Conservation (phyloP, 371 early-diverging fungal species). For the Apophysomyces sp. region DNA sequence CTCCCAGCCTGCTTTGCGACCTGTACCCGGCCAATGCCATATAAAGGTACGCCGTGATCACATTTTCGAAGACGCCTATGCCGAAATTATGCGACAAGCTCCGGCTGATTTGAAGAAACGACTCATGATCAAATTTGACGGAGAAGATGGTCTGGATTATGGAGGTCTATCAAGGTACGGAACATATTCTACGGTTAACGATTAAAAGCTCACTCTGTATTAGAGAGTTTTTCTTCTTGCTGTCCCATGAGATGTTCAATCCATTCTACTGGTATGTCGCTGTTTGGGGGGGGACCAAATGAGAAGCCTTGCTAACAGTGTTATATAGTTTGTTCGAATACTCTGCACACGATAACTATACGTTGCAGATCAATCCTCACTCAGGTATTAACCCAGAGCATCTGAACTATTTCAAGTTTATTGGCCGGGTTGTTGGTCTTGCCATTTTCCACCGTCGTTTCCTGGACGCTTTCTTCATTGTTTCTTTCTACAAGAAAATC, state of each 20-base stretch:
- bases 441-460: conserved; percentile 97
- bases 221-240: conserved; percentile 94
- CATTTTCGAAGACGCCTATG: conserved; percentile 94
- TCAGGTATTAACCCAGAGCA: conserved; percentile 98
- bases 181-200: neutral
- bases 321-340: conserved; percentile 83
- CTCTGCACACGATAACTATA: conserved; percentile 96
- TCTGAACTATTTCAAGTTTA: conserved; percentile 97
- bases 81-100: conserved; percentile 87
- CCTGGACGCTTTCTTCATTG: conserved; percentile 95
- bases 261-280: conserved; percentile 93
- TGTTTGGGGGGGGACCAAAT: neutral
- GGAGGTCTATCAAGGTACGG: conserved; percentile 91
- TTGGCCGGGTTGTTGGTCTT: conserved; percentile 96
- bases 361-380: conserved; percentile 95
- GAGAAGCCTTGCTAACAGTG: neutral
- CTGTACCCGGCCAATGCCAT: conserved; percentile 91
- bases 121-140: conserved; percentile 96
- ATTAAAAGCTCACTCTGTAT: conserved; percentile 2
- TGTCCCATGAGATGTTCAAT: conserved; percentile 98
- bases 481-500: conserved; percentile 96
- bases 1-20: conserved; percentile 88
- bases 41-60: conserved; percentile 84
- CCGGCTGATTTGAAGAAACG: conserved; percentile 90
- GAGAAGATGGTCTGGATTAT: conserved; percentile 98